phyloP scores from a whole-genome alignment of 2,329 filamentous ascomycete species.

The Penicillium sp. region DNA sequence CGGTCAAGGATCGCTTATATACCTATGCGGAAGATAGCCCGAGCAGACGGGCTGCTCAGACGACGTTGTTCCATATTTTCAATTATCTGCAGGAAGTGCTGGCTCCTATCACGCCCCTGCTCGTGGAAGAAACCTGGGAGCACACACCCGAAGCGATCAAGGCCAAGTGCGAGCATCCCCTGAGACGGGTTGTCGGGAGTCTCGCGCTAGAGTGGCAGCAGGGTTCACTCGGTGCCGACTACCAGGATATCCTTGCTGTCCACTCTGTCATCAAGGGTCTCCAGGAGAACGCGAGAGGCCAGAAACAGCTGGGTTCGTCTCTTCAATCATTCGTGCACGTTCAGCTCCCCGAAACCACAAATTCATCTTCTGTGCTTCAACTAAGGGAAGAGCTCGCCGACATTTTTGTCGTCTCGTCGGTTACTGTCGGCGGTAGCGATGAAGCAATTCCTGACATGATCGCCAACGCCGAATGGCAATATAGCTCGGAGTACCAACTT shows the following conservation, averaged over 20 bases:
- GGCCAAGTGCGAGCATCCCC: conserved; percentile 51
- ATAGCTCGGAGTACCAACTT: conserved; percentile 48
- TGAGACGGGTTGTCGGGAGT: conserved; percentile 43
- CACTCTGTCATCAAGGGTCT: conserved; percentile 73
- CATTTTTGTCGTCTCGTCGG: conserved; percentile 73
- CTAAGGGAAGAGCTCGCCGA: conserved; percentile 58
- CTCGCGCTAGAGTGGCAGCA: conserved; percentile 44
- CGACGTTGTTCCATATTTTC: conserved; percentile 66
- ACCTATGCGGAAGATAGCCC: conserved; percentile 73
- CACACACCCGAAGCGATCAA: conserved; percentile 71
- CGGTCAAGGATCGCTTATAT: conserved; percentile 89
- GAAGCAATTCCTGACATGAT: conserved; percentile 34
- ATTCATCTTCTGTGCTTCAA: conserved; percentile 31
- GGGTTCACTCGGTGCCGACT: conserved; percentile 53
- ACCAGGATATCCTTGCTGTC: conserved; percentile 52
- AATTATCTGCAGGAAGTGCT: conserved; percentile 77
- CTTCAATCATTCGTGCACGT: conserved; percentile 73
- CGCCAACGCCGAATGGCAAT: conserved; percentile 46
- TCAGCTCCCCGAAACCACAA: conserved; percentile 29
- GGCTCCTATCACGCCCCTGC: conserved; percentile 76
- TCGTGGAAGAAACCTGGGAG: conserved; percentile 89
- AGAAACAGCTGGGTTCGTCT: conserved; percentile 78
- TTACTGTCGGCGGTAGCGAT: conserved; percentile 54
- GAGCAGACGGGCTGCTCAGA: conserved; percentile 62
- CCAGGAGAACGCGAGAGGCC: conserved; percentile 72